phyloP scores from a whole-genome alignment of 257 asterid genomes.

The Vinca minor region DNA sequence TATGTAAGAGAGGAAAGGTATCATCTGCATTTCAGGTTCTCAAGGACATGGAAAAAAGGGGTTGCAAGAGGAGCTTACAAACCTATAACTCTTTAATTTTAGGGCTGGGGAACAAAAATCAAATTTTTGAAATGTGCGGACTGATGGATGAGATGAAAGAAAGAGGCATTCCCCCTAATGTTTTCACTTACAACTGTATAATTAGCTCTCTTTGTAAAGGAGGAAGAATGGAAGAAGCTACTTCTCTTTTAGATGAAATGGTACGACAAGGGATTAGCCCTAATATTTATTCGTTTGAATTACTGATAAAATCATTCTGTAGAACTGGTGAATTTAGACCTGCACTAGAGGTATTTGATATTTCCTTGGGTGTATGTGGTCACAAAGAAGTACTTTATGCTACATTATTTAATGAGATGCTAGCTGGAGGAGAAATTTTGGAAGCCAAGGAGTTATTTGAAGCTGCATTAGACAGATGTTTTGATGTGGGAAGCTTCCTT shows the following conservation, averaged over 20 bases:
- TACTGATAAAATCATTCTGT: constrained; percentile 67
- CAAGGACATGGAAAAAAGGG: constrained; percentile 86
- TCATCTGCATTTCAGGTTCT: constrained; percentile 94
- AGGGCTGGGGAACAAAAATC: constrained; percentile 60
- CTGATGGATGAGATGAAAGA: constrained; percentile 87
- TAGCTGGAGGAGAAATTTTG: constrained; percentile 63
- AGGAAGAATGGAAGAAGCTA: constrained; percentile 74
- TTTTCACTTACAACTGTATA: constrained; percentile 59
- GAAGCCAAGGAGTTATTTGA: constrained; percentile 69
- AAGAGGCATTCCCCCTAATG: constrained; percentile 66
- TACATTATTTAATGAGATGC: constrained; percentile 61
- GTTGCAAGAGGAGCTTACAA: constrained; percentile 64
- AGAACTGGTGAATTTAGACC: constrained; percentile 81
- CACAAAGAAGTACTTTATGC: constrained; percentile 55
- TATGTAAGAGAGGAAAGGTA: constrained; percentile 72
- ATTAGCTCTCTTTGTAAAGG: constrained; percentile 60
- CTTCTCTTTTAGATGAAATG: constrained; percentile 76
- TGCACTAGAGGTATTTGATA: constrained; percentile 70
- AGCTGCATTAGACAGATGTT: constrained; percentile 53
- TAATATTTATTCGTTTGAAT: constrained; percentile 45
- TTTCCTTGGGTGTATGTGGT: constrained; percentile 51
- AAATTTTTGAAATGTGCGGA: constrained; percentile 81
- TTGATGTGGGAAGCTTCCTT: constrained; percentile 45
- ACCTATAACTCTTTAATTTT: constrained; percentile 71
- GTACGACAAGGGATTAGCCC: constrained; percentile 58